Percentiles rank a stretch among this genome's conserved stretches.
Conservation (phyloP, 306 rosid genomes). For the Hippophae rhamnoides region DNA sequence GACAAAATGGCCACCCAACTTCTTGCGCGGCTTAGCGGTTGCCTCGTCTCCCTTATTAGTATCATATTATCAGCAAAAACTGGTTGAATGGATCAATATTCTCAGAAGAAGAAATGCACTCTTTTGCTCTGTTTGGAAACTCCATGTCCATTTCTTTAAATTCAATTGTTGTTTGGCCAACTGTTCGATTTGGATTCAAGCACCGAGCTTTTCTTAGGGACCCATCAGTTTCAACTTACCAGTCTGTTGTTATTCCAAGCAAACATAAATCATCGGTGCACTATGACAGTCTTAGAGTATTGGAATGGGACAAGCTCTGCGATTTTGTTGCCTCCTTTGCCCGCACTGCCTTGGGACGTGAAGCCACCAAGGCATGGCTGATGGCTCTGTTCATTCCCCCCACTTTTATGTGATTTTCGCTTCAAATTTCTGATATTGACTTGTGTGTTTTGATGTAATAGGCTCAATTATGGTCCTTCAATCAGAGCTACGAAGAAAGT, state of each 20-base stretch:
- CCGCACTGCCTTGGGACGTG: conserved; percentile 66
- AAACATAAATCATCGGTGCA: conserved; percentile 31
- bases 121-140: conserved; percentile 14
- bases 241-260: conserved; percentile 4
- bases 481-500: conserved; percentile 61
- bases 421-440: neutral
- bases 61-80: no score
- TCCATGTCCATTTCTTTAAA: conserved; percentile 17
- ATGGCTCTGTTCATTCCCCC: neutral
- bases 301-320: conserved; percentile 86
- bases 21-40: no score
- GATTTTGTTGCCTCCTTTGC: conserved; percentile 81
- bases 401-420: neutral
- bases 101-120: conserved; percentile 27
- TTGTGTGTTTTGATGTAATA: conserved; percentile 13
- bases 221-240: conserved; percentile 18
- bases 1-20: no score
- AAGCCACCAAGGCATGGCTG: conserved; percentile 51
- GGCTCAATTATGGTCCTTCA: conserved; percentile 64
- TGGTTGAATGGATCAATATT: neutral
- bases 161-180: conserved; percentile 18
- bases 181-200: conserved; percentile 15
- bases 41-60: no score
- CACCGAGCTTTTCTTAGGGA: conserved; percentile 14
- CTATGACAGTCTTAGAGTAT: conserved; percentile 60